Conservation (phyloP, 805 yeast species). For the Myxozyma melibiosi region DNA sequence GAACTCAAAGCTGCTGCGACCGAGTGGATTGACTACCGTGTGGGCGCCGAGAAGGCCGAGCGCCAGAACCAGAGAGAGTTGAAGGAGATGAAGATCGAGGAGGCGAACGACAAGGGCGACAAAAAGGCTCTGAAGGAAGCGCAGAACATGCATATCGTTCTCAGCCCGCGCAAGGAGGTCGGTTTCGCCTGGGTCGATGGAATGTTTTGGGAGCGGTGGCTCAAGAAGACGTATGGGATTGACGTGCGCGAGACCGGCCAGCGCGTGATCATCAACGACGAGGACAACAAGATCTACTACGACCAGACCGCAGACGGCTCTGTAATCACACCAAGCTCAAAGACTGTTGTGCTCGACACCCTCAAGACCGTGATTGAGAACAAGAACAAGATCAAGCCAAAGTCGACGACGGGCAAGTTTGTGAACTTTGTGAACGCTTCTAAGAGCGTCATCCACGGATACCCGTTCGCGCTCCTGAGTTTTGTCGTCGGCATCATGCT, state of each 20-base stretch:
- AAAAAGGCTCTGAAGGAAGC: conserved; percentile 39
- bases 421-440: conserved; percentile 15
- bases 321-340: conserved; percentile 25
- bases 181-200: conserved; percentile 46
- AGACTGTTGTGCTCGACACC: conserved; percentile 22
- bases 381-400: conserved; percentile 26
- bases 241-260: conserved; percentile 33
- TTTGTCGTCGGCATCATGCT: conserved; percentile 16
- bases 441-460: conserved; percentile 5
- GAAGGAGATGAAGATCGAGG: conserved; percentile 41
- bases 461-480: conserved; percentile 20
- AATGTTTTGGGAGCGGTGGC: conserved; percentile 42
- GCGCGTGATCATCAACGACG: conserved; percentile 39
- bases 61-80: conserved; percentile 37
- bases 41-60: conserved; percentile 35
- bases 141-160: conserved; percentile 37
- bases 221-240: conserved; percentile 38
- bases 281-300: conserved; percentile 40
- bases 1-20: conserved; percentile 41
- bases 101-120: conserved; percentile 41
- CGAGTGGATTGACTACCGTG: conserved; percentile 36
- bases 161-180: conserved; percentile 34
- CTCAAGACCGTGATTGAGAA: conserved; percentile 20
- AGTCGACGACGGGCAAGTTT: conserved; percentile 29
- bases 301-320: conserved; percentile 37